Evolutionary conservation across 192 early-diverging fungal species (phyloP), one percentile per base, ranked within the genome.

Genomic region (Pilobolus umbonatus): DNA sequence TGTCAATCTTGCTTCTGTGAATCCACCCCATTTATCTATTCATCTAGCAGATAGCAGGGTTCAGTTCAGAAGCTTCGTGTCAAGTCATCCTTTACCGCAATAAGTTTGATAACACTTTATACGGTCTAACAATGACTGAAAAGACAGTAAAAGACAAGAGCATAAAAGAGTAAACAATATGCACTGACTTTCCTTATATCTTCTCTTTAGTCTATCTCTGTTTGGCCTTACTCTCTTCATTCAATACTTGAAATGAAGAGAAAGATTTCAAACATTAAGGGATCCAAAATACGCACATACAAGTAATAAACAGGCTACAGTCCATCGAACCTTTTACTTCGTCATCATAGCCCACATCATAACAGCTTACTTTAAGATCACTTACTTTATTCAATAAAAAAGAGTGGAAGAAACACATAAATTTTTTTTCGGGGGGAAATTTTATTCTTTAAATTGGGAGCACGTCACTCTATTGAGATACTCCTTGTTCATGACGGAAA

Each of bases 191-290:
- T 25, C 29, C 3, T 4, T 9, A 15, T 0, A 1, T 30, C 28
- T 14, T 22, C 28, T 24, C 46, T 25, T 10, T 43, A n/a, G 38
- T 67, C 62, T 14, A 53, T 72, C 47, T 72, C 28, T 72, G 70
- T 72, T 51, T 59, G 70, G 70, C 70, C 70, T 72, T 72, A 72
- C 70, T 44, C 22, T 47, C 53, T 46, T 46, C 22, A 47, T 48
- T 54, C 52, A 60, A 21, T 48, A 26, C 64, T 54, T 29, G 43
- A 44, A 52, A 70, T 55, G 39, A 39, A 29, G 31, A 63, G 54
- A 58, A 65, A 71, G 63, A 65, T 65, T 71, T 50, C 69, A 57
- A 65, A 71, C 69, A 71, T 7, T 57, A 12, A 28, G 29, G 30
- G 30, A 24, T 19, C 24, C 25, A 40, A 59, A 46, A 30, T 32